Base-by-base conservation (phyloP, 306 rosid species). In the Trifolium fragiferum region DNA sequence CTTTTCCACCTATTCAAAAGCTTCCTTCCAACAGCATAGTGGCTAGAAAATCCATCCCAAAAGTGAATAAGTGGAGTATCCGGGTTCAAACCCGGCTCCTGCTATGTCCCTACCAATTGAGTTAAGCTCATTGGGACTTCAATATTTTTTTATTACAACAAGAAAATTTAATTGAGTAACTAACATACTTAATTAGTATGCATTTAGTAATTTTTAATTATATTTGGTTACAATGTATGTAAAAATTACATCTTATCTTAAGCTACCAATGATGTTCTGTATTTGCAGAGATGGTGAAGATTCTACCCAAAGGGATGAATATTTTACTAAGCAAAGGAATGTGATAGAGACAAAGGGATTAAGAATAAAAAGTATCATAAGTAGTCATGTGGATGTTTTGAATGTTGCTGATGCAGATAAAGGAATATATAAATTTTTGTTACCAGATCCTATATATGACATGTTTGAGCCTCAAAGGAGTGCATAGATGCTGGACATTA, bases 401-500 rank as follows among this genome's bases (percentile, higher is more conserved):
- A 72, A 44, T 47, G 88, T 80, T 50, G 70, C 84, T 37, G 68
- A 77, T 44, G 75, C 81, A 37, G 72, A 77, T 54, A n/a, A 47
- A 44, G 85, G 84, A 44, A 75, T 79, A 40, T 81, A 80, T 10
- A 70, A 55, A 9, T 81, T 86, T 80, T 89, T 87, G 87, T 84
- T 93, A 82, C 98, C 97, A 8, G 87, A 82, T 12, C 87, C 93
- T 35, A 12, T 87, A 35, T 82, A 76, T 78, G 85, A 83, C 85
- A 79, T 18, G 60, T 76, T 75, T 76, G 83, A 83, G 66, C 73
- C 64, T 74, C 90, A 74, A 76, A 72, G 21, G 60, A 41, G 60
- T 73, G 16, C 51, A 41, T 76, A 69, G 78, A 13, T 49, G 70
- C 13, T 44, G 53, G 20, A 51, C 41, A 10, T 46, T 72, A 50